Evolutionary conservation across 1,284 basidiomycete genomes (phyloP), one percentile per base, ranked within the genome.

Genomic region (Bothia castanella): DNA sequence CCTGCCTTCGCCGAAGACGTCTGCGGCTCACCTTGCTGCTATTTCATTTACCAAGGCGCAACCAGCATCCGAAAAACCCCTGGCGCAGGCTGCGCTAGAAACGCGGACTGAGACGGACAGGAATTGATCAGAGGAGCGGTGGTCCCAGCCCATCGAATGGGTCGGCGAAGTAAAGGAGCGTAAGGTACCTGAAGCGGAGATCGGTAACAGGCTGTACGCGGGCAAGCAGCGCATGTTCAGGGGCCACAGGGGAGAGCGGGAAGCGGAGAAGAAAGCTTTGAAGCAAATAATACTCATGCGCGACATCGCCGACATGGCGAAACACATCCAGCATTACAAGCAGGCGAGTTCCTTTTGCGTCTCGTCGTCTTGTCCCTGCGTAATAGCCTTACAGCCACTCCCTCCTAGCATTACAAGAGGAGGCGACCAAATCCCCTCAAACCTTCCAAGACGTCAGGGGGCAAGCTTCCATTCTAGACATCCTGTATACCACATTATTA

Each of bases 171-270:
- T 73, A 44, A 73, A 74, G 59, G 69, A 72, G 59, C 78, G 75
- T 67, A 68, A 66, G 48, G 72, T 74, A 29, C 63, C 73, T 39
- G 80, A 80, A 39, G 73, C 76, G 25, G 77, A 82, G 30, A 63
- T 78, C 42, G 83, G 82, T 27, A 78, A 77, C 56, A 75, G 78
- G 45, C 67, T 90, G 59, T 90, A 90, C 58, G 80, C 83, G 14
- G 80, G 75, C 52, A 85, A 78, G 75, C 84, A 81, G 73, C 73
- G 78, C 57, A 89, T 90, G 87, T 90, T 91, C 79, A 91, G 90
- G 74, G 88, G 88, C 20, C 87, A 90, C 74, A 86, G 80, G 60
- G 88, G 84, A 83, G 84, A 90, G 69, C 77, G 86, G 35, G 64
- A 72, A 55, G 72, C 71, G 56, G 72, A 71, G 48, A 71, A 73